Evolutionary conservation across 2,329 filamentous ascomycete species (phyloP).

Genomic region (Apiospora sp.): DNA sequence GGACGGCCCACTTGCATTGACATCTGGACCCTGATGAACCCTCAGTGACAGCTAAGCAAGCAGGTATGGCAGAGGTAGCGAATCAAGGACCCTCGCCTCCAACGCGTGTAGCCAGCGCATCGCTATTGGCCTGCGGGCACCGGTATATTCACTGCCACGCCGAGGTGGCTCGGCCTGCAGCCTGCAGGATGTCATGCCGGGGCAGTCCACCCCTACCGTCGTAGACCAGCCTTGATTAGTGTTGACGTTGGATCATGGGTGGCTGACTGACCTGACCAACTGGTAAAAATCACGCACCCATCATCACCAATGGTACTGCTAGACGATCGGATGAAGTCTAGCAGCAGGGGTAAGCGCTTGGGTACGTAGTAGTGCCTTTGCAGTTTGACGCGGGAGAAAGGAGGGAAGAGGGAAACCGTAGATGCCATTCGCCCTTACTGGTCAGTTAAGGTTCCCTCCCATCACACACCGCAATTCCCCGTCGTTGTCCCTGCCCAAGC

Average conservation of each 20-base stretch:
- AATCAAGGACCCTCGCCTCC: neutral
- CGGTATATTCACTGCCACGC: constrained; percentile 8
- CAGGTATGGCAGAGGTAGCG: neutral
- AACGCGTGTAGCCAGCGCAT: neutral
- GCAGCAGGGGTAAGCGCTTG: constrained; percentile 16
- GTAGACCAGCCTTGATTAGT: neutral
- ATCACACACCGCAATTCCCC: constrained; percentile 13
- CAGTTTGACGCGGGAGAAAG: neutral
- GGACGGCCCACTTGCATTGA: neutral
- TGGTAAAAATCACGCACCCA: constrained; percentile 11
- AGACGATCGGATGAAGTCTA: constrained; percentile 9
- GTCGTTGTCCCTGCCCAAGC: neutral
- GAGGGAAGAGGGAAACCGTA: neutral
- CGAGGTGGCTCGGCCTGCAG: neutral
- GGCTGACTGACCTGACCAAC: constrained; percentile 15
- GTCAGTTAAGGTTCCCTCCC: constrained; percentile 2
- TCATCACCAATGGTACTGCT: neutral
- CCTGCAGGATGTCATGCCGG: neutral
- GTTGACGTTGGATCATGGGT: constrained; percentile 12
- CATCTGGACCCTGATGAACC: neutral
- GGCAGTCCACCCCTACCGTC: neutral
- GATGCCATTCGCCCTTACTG: neutral
- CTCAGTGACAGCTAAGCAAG: constrained; percentile 17
- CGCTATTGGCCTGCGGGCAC: neutral
- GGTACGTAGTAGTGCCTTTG: neutral